Conservation (phyloP, 148 eudicot species). For the Polygonum aviculare region DNA sequence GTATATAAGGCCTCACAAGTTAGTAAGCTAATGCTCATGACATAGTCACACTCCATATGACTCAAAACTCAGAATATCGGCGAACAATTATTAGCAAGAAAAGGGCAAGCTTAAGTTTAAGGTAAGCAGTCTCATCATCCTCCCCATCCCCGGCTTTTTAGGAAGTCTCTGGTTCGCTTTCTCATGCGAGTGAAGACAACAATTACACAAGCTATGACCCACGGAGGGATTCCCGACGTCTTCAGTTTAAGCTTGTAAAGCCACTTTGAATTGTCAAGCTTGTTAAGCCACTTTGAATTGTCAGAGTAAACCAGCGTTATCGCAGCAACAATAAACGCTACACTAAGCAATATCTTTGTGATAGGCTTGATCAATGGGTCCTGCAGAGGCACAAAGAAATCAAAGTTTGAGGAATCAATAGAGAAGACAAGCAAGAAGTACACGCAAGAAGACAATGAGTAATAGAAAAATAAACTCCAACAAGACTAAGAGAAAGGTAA, state of each 20-base stretch:
- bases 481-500: not conserved
- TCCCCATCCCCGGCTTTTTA: slow-evolving; percentile 23
- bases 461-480: not conserved
- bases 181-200: slow-evolving; percentile 87
- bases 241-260: slow-evolving; percentile 34
- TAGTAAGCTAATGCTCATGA: not conserved
- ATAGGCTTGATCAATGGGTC: slow-evolving; percentile 76
- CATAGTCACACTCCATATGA: not conserved
- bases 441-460: not conserved
- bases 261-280: slow-evolving; percentile 65
- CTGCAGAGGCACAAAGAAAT: slow-evolving; percentile 27
- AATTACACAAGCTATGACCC: slow-evolving; percentile 80
- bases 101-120: not conserved
- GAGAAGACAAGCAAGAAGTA: not conserved
- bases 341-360: slow-evolving; percentile 70
- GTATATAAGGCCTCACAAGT: not conserved
- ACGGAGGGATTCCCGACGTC: slow-evolving; percentile 62
- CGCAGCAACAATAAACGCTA: slow-evolving; percentile 41
- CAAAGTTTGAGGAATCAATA: not conserved
- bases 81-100: not conserved
- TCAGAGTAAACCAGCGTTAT: slow-evolving; percentile 57
- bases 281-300: slow-evolving; percentile 56
- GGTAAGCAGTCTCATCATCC: not conserved
- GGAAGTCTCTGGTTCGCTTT: slow-evolving; percentile 69
- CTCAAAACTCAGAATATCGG: not conserved